phyloP scores from a whole-genome alignment of 2,329 filamentous ascomycete genomes.

The Sclerotinia spermophila region DNA sequence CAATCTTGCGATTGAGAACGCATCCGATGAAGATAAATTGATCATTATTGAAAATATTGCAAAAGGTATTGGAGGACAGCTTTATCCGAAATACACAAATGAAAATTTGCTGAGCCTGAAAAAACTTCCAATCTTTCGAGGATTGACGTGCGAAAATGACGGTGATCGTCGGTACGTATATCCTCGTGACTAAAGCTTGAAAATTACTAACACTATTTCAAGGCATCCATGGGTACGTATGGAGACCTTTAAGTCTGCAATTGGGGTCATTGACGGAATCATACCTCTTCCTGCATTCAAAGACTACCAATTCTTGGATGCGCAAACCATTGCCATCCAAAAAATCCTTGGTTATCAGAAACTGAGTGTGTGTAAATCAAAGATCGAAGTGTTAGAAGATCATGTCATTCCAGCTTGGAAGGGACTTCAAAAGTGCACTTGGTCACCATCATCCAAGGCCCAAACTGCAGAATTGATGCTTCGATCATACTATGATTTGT shows the following conservation, averaged over 20 bases:
- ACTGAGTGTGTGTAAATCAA: slow-evolving; percentile 19
- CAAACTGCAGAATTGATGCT: slow-evolving; percentile 25
- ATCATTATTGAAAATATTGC: slow-evolving; percentile 15
- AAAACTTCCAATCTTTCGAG: slow-evolving; percentile 9
- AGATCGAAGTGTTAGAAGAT: slow-evolving; percentile 20
- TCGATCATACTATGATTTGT: slow-evolving; percentile 20
- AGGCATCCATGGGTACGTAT: slow-evolving; percentile 23
- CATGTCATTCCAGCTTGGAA: slow-evolving; percentile 30
- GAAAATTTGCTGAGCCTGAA: not conserved
- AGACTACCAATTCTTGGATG: slow-evolving; percentile 25
- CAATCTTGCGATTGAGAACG: not conserved
- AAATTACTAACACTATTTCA: not conserved
- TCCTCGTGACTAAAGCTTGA: not conserved
- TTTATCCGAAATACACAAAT: not conserved
- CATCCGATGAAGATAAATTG: not conserved
- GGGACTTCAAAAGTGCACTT: slow-evolving; percentile 3
- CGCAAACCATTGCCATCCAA: slow-evolving; percentile 3
- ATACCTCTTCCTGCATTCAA: slow-evolving; percentile 23
- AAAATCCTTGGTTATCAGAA: slow-evolving; percentile 19
- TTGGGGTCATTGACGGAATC: slow-evolving; percentile 22
- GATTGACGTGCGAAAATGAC: not conserved
- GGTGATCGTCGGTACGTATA: not conserved
- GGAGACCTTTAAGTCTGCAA: slow-evolving; percentile 9
- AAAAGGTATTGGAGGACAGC: not conserved
- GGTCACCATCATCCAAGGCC: slow-evolving; percentile 22